Base-by-base conservation (phyloP, 495 filamentous ascomycete genomes). In the Halenospora varia region DNA sequence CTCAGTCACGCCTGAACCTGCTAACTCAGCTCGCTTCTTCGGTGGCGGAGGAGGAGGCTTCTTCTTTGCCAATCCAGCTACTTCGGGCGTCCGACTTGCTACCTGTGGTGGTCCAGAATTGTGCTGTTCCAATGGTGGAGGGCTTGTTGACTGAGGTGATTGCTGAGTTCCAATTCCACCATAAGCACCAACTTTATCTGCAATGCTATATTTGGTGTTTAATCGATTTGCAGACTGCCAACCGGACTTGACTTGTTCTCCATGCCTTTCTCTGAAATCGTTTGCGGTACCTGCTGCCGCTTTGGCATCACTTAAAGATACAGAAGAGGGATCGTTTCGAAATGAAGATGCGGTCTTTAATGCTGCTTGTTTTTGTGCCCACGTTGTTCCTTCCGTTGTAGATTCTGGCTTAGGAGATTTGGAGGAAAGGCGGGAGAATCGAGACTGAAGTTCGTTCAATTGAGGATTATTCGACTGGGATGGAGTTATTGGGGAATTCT, bases 201-300 rank as follows among this genome's bases (percentile, higher is more conserved):
- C 65, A 56, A 74, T 68, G 13, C 70, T 70, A 62, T 82, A 80
- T 55, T 81, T 85, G 52, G 77, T 71, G 29, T 80, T 77, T 60
- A 88, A 50, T 0, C 73, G 76, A 47, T 77, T 79, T 13, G 84
- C 81, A n/a, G 76, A 77, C 64, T 80, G 73, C 68, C 79, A 76
- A 0, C 88, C 89, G 8, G 81, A 72, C 2, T 85, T 79, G 6
- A 91, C 83, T 65, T 91, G 84, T 23, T 86, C 87, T 3, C 83
- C 83, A 67, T 91, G 87, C 48, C 85, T 60, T 67, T 89, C 83
- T 19, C 87, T 85, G 65, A 92, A 90, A 61, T 85, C 88, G 51
- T 84, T 84, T 10, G 81, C 75, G 22, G 87, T 85, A n/a, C 75
- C 74, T 2, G 79, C 79, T 17, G 85, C 78, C 47, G 68, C 68